phyloP scores from a whole-genome alignment of 257 asterid genomes.

The Plantago ovata region DNA sequence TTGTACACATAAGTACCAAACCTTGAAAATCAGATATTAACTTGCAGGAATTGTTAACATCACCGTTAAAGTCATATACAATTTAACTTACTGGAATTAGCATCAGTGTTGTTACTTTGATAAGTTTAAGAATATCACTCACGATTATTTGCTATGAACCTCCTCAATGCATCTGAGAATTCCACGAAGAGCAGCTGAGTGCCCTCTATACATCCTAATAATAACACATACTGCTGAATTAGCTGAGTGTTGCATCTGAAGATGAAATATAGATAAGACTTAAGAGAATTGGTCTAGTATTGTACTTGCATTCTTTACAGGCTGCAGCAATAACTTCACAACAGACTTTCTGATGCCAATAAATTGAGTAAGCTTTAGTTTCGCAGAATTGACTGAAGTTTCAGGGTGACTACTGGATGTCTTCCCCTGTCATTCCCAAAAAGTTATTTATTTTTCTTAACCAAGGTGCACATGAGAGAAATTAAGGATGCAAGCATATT shows the following conservation, averaged over 20 bases:
- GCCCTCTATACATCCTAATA: slow-evolving; percentile 73
- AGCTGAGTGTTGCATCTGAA: slow-evolving; percentile 1
- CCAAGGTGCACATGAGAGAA: slow-evolving; percentile 1
- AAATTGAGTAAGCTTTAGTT: slow-evolving; percentile 29
- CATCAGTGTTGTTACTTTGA: slow-evolving; percentile 73
- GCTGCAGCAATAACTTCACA: slow-evolving; percentile 42
- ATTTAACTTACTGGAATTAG: slow-evolving; percentile 62
- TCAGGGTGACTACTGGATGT: slow-evolving; percentile 23
- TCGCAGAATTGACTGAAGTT: slow-evolving; percentile 21
- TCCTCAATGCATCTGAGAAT: slow-evolving; percentile 31
- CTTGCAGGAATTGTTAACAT: too few relatives aligned
- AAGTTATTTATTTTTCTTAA: slow-evolving; percentile 9
- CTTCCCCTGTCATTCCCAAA: slow-evolving; percentile 34
- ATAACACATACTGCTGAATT: slow-evolving; percentile 14
- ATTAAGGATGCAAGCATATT: too few relatives aligned
- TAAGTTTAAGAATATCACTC: slow-evolving; percentile 53
- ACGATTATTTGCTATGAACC: slow-evolving; percentile 45
- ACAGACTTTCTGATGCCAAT: slow-evolving; percentile 44
- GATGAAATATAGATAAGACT: neutral
- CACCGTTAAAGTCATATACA: too few relatives aligned
- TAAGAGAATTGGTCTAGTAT: too few relatives aligned
- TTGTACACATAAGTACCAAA: too few relatives aligned
- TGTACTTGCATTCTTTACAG: slow-evolving; percentile 53
- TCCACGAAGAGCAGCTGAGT: slow-evolving; percentile 62
- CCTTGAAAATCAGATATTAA: too few relatives aligned